Evolutionary conservation across 2,329 filamentous ascomycete genomes (phyloP), one percentile per base, ranked within the genome.

Genomic region (Sporothrix curviconia): DNA sequence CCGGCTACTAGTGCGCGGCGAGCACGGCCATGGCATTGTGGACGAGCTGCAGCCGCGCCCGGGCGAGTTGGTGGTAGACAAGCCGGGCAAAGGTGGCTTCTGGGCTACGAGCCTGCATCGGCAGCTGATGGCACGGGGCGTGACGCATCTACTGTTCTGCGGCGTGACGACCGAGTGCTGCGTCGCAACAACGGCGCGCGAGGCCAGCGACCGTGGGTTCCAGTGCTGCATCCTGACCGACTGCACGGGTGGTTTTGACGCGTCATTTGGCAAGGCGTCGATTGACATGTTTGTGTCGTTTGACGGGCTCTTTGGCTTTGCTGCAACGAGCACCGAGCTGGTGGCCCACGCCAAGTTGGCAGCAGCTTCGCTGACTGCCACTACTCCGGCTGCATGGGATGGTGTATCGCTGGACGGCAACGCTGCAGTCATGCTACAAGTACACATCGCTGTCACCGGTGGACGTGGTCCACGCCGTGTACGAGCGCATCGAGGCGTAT

Each of bases 161-260:
- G 80, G 80, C 1, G 79, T 83, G 11, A 83, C 80, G 0, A 82
- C 79, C 1, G 80, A 83, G 66, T 73, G 78, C 62, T 83, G 80
- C 62, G 80, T 84, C 53, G 76, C 76, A 8, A 79, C 78, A 0
- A 81, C 79, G 0, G 70, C 80, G 2, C 70, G 80, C 37, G 81
- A 84, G 66, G 78, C 78, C 32, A 80, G 79, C 58, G 81, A 84
- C 63, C 75, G 82, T n/a, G 82, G 81, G 0, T 83, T 81, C 61
- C 78, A 84, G 63, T 82, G 78, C 66, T 83, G 80, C 70, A 72
- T 77, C 15, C 66, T 79, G 19, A 69, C 68, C 7, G 74, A 79
- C 62, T 78, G 73, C 60, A 79, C 77, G 0, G 72, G 72, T 47
- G 77, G 77, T 1, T 79, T 79, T 57, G 73, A 78, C 54, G 66